Percentiles rank a stretch among this genome's conserved stretches.
phyloP scores from a whole-genome alignment of 2,329 filamentous ascomycete genomes.

The Verticillium klebahnii region DNA sequence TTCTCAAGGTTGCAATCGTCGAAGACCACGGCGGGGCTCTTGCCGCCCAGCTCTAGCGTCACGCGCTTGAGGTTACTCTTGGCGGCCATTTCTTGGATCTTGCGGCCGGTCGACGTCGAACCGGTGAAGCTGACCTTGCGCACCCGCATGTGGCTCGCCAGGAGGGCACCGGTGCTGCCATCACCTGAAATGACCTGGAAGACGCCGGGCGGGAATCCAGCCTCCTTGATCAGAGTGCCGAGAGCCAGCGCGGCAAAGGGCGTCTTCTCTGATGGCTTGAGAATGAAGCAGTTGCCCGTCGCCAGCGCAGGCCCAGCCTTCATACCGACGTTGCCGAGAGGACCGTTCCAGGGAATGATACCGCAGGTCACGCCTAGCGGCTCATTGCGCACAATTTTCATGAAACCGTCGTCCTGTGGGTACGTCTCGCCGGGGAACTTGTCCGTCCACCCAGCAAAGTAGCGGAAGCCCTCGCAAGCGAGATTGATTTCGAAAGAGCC shows the following conservation, averaged over 20 bases:
- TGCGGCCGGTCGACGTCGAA: slow-evolving; percentile 62
- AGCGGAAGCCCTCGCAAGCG: slow-evolving; percentile 31
- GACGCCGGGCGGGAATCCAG: slow-evolving; percentile 39
- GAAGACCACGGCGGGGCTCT: slow-evolving; percentile 61
- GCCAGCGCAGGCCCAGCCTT: slow-evolving; percentile 39
- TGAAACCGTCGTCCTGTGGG: slow-evolving; percentile 36
- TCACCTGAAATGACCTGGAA: slow-evolving; percentile 36
- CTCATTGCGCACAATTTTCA: slow-evolving; percentile 30
- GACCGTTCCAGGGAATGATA: slow-evolving; percentile 36
- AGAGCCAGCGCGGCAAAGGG: slow-evolving; percentile 30
- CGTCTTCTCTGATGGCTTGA: slow-evolving; percentile 39
- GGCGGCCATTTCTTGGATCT: slow-evolving; percentile 59
- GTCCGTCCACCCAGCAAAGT: slow-evolving; percentile 17
- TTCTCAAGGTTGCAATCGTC: slow-evolving; percentile 60
- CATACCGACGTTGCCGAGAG: slow-evolving; percentile 28
- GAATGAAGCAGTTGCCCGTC: slow-evolving; percentile 36
- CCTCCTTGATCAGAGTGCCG: slow-evolving; percentile 29
- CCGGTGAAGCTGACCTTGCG: slow-evolving; percentile 67
- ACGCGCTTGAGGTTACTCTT: slow-evolving; percentile 63
- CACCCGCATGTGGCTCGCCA: slow-evolving; percentile 21
- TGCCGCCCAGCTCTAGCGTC: slow-evolving; percentile 69
- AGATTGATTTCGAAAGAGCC: slow-evolving; percentile 36
- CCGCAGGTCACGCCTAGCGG: slow-evolving; percentile 20
- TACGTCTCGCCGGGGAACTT: slow-evolving; percentile 19
- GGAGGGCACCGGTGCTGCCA: slow-evolving; percentile 23